These are phyloP conservation scores for Diaporthe vaccinii DNA, from an alignment of 2,329 filamentous ascomycete genomes.

Conservation along the genomic window DNA sequence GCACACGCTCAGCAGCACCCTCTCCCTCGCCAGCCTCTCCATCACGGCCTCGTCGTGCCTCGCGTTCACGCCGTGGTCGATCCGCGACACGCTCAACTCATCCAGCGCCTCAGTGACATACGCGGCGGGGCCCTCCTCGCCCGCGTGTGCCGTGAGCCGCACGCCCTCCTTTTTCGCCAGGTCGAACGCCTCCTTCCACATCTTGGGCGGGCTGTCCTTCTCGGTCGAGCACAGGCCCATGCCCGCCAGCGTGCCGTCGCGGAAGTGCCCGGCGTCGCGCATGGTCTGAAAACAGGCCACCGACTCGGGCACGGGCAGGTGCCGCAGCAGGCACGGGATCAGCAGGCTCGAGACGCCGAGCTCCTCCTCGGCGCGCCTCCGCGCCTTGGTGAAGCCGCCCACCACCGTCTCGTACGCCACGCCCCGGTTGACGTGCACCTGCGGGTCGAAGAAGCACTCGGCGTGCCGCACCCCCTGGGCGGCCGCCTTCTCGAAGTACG, in stretches of 20 bases:
- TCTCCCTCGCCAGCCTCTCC: constrained; percentile 66
- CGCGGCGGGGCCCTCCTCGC: constrained; percentile 78
- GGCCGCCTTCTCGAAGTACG: constrained; percentile 77
- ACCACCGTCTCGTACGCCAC: constrained; percentile 75
- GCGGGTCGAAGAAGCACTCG: constrained; percentile 86
- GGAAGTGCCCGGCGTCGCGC: constrained; percentile 58
- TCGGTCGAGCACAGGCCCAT: constrained; percentile 50
- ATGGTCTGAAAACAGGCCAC: constrained; percentile 60
- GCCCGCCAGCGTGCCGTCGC: constrained; percentile 49
- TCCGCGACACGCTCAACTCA: constrained; percentile 71
- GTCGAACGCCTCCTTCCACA: constrained; percentile 73
- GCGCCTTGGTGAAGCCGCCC: constrained; percentile 72
- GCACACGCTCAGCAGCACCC: constrained; percentile 77
- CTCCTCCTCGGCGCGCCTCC: constrained; percentile 70
- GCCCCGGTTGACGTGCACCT: constrained; percentile 77
- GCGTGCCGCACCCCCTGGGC: constrained; percentile 77
- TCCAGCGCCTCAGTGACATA: constrained; percentile 77
- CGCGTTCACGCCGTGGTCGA: constrained; percentile 81
- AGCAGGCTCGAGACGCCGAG: constrained; percentile 75
- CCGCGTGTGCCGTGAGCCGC: constrained; percentile 79
- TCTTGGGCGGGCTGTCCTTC: constrained; percentile 58
- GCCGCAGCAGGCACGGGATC: constrained; percentile 80
- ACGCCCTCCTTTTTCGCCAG: constrained; percentile 66
- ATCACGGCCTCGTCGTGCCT: constrained; percentile 72
- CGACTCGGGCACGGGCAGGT: constrained; percentile 74